A percentile compares a stretch with the other conserved stretches of the same genome.
Conservation (phyloP, 805 yeast genomes). For the Myxozyma kluyveri region DNA sequence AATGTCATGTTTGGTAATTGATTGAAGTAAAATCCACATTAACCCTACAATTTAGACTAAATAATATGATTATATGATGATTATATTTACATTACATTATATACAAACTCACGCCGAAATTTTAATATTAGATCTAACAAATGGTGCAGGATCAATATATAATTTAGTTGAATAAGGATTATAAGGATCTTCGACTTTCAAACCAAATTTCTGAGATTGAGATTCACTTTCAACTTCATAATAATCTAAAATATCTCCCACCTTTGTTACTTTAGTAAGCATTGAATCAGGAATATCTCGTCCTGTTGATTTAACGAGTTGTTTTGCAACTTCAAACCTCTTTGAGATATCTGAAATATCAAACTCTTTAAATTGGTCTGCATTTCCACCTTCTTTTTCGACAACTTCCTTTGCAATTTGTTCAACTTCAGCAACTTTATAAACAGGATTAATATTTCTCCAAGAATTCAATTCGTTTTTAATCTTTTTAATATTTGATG, state of each 20-base stretch:
- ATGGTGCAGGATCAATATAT: constrained; percentile 17
- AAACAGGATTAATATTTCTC: constrained; percentile 11
- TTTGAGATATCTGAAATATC: constrained; percentile 6
- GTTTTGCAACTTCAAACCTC: constrained; percentile 21
- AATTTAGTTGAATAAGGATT: constrained; percentile 21
- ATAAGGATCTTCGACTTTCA: constrained; percentile 21
- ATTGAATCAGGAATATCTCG: constrained; percentile 22
- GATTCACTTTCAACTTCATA: constrained; percentile 11
- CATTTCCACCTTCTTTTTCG: constrained; percentile 11
- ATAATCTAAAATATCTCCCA: constrained; percentile 11
- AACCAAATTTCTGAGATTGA: constrained; percentile 12
- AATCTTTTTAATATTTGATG: background rate
- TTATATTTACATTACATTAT: too few relatives aligned
- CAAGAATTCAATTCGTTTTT: constrained; percentile 4
- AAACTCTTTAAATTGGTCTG: background rate
- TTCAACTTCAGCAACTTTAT: constrained; percentile 3
- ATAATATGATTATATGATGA: too few relatives aligned
- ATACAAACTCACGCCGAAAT: constrained; percentile 3
- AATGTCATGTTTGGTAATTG: too few relatives aligned
- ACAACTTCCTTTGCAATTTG: constrained; percentile 14
- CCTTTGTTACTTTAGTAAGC: constrained; percentile 8
- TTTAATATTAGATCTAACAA: constrained; percentile 24
- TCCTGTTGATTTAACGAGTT: constrained; percentile 21
- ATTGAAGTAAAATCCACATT: too few relatives aligned
- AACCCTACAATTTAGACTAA: too few relatives aligned